These are phyloP conservation scores for Aspergillus carlsbadensis DNA, from an alignment of 495 filamentous ascomycete species.

Conservation along the genomic window DNA sequence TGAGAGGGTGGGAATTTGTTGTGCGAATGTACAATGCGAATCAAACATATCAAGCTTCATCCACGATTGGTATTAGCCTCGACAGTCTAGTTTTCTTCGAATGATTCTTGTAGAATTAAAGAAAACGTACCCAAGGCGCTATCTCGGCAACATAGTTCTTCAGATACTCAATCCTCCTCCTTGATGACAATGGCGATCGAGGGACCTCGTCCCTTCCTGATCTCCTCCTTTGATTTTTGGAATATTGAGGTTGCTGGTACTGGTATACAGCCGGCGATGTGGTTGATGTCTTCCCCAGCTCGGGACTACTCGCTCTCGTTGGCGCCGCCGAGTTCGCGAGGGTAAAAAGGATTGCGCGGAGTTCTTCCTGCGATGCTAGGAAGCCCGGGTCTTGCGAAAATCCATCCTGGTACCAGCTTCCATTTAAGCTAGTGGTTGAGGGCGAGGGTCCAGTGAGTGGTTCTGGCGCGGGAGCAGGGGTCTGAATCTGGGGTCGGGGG, in stretches of 20 bases:
- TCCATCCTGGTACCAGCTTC: constrained; percentile 34
- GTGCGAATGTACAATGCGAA: constrained; percentile 38
- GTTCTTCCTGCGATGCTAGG: constrained; percentile 39
- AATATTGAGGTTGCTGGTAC: background rate
- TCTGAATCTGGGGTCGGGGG: background rate
- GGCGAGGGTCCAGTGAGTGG: no score
- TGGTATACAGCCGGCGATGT: background rate
- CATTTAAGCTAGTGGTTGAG: background rate
- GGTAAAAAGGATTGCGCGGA: constrained; percentile 37
- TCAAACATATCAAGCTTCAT: constrained; percentile 52
- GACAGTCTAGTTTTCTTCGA: background rate
- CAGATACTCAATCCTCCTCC: constrained; percentile 35
- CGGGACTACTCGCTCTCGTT: constrained; percentile 18
- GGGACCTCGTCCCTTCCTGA: background rate
- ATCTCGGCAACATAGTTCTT: constrained; percentile 47
- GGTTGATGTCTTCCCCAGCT: background rate
- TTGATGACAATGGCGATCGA: constrained; percentile 25
- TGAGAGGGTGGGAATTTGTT: constrained; percentile 40
- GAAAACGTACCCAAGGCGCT: constrained; percentile 39
- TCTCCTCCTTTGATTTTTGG: background rate
- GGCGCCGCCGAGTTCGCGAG: constrained; percentile 35
- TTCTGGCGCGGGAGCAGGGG: background rate
- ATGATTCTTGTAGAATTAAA: background rate
- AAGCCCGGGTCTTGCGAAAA: constrained; percentile 39
- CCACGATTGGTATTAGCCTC: constrained; percentile 1